Percentiles rank a stretch among this genome's conserved stretches.
Evolutionary conservation across 768 basidiomycete genomes (phyloP).

Genomic region (Rhodotorula babjevae): DNA sequence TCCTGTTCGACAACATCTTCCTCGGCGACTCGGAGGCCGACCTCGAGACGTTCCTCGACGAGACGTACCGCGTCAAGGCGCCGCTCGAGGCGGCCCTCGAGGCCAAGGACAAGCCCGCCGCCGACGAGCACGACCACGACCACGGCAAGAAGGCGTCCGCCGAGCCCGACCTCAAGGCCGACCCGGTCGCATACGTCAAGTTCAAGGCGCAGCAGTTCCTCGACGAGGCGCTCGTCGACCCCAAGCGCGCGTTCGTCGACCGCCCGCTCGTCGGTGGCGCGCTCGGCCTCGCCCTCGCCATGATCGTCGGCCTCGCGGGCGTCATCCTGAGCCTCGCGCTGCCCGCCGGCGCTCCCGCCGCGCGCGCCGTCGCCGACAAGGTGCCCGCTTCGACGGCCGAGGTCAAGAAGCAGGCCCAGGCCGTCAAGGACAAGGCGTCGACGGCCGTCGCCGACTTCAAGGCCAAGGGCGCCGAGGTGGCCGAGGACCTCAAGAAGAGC

Average conservation of each 20-base stretch:
- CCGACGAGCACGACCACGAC: conserved; percentile 51
- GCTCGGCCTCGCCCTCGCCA: conserved; percentile 64
- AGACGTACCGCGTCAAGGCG: conserved; percentile 90
- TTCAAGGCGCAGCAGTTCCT: conserved; percentile 73
- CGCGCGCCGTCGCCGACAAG: conserved; percentile 35
- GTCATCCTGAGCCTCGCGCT: conserved; percentile 37
- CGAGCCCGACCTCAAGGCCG: conserved; percentile 58
- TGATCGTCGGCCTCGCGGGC: conserved; percentile 78
- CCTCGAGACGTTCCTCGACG: conserved; percentile 72
- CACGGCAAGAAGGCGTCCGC: conserved; percentile 49
- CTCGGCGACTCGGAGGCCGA: conserved; percentile 82
- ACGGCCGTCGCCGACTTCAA: conserved; percentile 27
- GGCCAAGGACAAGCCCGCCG: conserved; percentile 45
- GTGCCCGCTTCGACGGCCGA: conserved; percentile 42
- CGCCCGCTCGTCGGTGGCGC: conserved; percentile 82
- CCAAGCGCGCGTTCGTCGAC: conserved; percentile 73
- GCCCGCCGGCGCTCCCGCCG: conserved; percentile 26
- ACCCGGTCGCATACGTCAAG: conserved; percentile 76
- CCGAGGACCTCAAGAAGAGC: conserved; percentile 8
- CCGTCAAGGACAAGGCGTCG: conserved; percentile 3
- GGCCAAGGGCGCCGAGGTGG: conserved; percentile 52
- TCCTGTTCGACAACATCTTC: conserved; percentile 90
- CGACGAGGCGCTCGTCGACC: conserved; percentile 68
- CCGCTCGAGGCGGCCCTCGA: conserved; percentile 62
- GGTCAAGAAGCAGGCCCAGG: conserved; percentile 9